Evolutionary conservation across 495 filamentous ascomycete genomes (phyloP), one percentile per base, ranked within the genome.

Genomic region (Endocarpon pusillum): DNA sequence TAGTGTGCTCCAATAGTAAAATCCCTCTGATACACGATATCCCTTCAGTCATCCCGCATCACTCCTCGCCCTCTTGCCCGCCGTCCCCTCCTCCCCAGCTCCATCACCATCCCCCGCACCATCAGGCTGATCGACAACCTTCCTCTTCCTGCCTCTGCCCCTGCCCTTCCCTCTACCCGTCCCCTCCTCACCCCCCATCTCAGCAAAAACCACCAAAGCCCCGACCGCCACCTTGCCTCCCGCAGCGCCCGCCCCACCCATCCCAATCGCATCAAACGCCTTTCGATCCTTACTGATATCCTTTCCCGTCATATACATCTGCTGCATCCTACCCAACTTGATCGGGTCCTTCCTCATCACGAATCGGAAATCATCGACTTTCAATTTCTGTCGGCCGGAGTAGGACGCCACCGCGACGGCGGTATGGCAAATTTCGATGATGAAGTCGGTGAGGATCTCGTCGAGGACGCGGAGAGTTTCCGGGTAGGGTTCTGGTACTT

Each of bases 301-400:
- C 46, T 75, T 73, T 39, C 86, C 77, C 67, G 78, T 82, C 42
- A 73, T 71, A 34, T 94, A 57, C 42, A 91, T 62, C 53, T 92
- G 84, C 59, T 83, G 72, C 36, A 94, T 81, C 56, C 89, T 76
- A 16, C 89, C 89, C 30, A 94, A 67, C 51, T 89, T 85, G 43
- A 68, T 60, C 16, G 80, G 73, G 46, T 94, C 89, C 21, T 75
- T 70, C 21, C 91, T 72, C 34, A 94, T 70, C 20, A 81, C 81
- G 47, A 89, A 96, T 47, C 86, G 81, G 62, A 96, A 92, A 52
- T 97, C 89, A 42, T 97, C 89, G 37, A 93, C 79, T 49, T 97
- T 97, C 58, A 94, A 81, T 58, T 97, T 97, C 46, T 87, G 79
- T 4, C 89, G 74, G 3, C 82, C 74, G 2, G 78, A 71, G 52